phyloP scores from a whole-genome alignment of 352 stramenopile species.

The Phytopythium mirpurense region DNA sequence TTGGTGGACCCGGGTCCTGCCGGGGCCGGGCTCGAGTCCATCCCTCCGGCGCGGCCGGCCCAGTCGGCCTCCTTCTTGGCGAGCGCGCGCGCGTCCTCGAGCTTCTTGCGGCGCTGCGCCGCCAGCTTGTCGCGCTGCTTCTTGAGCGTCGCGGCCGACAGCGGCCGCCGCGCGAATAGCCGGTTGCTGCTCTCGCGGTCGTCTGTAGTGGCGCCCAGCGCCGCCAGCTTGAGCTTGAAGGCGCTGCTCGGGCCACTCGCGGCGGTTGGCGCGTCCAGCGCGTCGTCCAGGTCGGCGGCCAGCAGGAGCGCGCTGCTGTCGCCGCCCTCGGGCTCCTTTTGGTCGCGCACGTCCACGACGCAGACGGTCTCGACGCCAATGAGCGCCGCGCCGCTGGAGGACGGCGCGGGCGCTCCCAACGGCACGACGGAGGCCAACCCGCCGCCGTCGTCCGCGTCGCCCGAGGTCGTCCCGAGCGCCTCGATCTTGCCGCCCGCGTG shows the following conservation, averaged over 20 bases:
- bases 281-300: slow-evolving; percentile 5
- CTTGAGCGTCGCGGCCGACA: slow-evolving; percentile 65
- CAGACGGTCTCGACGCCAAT: slow-evolving; percentile 93
- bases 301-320: background rate
- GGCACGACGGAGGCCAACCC: slow-evolving; percentile 17
- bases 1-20: slow-evolving; percentile 20
- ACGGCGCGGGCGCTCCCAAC: slow-evolving; percentile 13
- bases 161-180: slow-evolving; percentile 53
- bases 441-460: slow-evolving; percentile 6
- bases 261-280: too few relatives aligned
- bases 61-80: slow-evolving; percentile 74
- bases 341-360: slow-evolving; percentile 92
- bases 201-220: slow-evolving; percentile 16
- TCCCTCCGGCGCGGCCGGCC: slow-evolving; percentile 61
- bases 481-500: slow-evolving; percentile 95
- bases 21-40: slow-evolving; percentile 43
- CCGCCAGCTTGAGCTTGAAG: slow-evolving; percentile 59
- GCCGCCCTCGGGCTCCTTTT: slow-evolving; percentile 24
- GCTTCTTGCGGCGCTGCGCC: slow-evolving; percentile 53
- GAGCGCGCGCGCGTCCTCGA: slow-evolving; percentile 49
- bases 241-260: slow-evolving; percentile 29
- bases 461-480: slow-evolving; percentile 76
- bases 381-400: too few relatives aligned
- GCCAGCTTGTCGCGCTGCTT: slow-evolving; percentile 65
- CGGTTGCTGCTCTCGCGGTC: slow-evolving; percentile 55